phyloP scores from a whole-genome alignment of 352 stramenopile species.

The Elongisporangium senticosum region DNA sequence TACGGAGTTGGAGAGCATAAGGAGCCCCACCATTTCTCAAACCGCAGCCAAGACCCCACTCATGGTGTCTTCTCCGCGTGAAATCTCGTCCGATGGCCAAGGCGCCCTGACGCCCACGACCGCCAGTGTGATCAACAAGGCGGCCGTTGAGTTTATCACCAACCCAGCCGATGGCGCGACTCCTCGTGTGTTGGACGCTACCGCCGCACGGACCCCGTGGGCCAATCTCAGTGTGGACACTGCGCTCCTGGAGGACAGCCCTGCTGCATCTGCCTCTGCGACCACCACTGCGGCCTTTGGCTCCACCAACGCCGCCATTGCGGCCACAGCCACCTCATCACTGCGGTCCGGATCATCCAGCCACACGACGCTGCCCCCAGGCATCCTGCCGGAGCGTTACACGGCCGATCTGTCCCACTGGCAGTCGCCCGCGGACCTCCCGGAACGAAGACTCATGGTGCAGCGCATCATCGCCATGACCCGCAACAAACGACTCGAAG shows the following conservation, averaged over 20 bases:
- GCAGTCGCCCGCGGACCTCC: slow-evolving; percentile 78
- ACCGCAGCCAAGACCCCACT: background rate
- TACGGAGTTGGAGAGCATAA: slow-evolving; percentile 7
- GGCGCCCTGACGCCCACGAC: slow-evolving; percentile 63
- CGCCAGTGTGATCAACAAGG: slow-evolving; percentile 45
- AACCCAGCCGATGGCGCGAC: slow-evolving; percentile 30
- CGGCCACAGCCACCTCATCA: slow-evolving; percentile 20
- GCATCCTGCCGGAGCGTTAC: slow-evolving; percentile 68
- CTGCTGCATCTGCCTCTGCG: slow-evolving; percentile 9
- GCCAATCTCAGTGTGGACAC: slow-evolving; percentile 75
- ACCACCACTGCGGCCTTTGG: slow-evolving; percentile 2
- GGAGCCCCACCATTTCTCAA: background rate
- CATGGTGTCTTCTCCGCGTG: slow-evolving; percentile 28
- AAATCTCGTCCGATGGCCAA: slow-evolving; percentile 69
- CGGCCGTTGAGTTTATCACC: slow-evolving; percentile 18
- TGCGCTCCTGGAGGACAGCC: slow-evolving; percentile 1
- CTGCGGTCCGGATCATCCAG: slow-evolving; percentile 51
- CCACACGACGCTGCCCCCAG: slow-evolving; percentile 36
- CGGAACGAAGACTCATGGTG: slow-evolving; percentile 76
- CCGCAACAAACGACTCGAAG: slow-evolving; percentile 47
- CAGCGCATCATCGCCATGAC: slow-evolving; percentile 87
- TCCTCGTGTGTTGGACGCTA: slow-evolving; percentile 42
- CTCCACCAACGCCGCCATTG: slow-evolving; percentile 3
- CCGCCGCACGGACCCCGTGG: slow-evolving; percentile 47
- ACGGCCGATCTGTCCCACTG: slow-evolving; percentile 74